Conservation (phyloP, 805 yeast species). For the Myxozyma neotropica region DNA sequence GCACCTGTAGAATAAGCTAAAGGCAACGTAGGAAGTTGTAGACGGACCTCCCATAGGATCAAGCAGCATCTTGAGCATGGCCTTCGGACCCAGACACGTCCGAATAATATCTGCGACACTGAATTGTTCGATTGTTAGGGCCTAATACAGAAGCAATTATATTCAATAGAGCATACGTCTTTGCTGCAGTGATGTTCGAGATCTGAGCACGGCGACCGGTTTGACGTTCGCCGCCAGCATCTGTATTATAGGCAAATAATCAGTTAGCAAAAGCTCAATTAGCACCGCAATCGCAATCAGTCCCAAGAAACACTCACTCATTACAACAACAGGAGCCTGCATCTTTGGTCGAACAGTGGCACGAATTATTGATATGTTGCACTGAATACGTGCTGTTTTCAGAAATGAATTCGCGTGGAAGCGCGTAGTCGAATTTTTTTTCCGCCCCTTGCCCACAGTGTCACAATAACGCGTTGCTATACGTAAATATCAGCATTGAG, state of each 20-base stretch:
- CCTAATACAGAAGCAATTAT: background rate
- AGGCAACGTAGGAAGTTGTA: background rate
- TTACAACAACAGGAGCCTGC: slow-evolving; percentile 84
- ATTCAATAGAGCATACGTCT: slow-evolving; percentile 54
- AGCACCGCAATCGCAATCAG: no score
- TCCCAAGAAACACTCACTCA: slow-evolving; percentile 50
- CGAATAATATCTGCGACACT: slow-evolving; percentile 91
- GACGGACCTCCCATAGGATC: slow-evolving; percentile 72
- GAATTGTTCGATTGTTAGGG: background rate
- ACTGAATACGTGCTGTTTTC: no score
- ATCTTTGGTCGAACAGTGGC: slow-evolving; percentile 41
- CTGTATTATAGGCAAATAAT: slow-evolving; percentile 1
- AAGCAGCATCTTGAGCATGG: slow-evolving; percentile 95
- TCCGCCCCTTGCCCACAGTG: slow-evolving; percentile 5
- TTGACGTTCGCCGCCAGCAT: slow-evolving; percentile 71
- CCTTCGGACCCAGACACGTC: slow-evolving; percentile 98
- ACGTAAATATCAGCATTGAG: background rate
- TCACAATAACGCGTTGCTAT: slow-evolving; percentile 1
- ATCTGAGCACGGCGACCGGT: slow-evolving; percentile 97
- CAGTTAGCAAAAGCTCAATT: background rate
- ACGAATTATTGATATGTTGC: background rate
- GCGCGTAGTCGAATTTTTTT: slow-evolving; percentile 16
- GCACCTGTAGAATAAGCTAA: slow-evolving; percentile 48
- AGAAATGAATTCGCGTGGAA: slow-evolving; percentile 16
- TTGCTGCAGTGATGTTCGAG: slow-evolving; percentile 98